Base-by-base conservation (phyloP, 768 basidiomycete species). In the Xerocomellus amylosporus region DNA sequence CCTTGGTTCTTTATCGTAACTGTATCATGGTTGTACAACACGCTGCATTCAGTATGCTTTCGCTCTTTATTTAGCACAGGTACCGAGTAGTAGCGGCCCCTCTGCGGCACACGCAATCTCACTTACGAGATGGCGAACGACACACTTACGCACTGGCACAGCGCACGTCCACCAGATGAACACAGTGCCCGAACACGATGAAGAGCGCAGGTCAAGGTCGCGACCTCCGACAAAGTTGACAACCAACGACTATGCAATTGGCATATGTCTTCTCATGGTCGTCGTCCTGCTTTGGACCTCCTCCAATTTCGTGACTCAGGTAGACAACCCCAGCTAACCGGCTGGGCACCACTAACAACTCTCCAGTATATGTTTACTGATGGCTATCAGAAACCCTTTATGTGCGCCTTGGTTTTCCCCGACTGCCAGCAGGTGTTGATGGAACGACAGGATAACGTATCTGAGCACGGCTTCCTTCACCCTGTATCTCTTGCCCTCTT, bases 281-380 rank as follows among this genome's bases (percentile, higher is more conserved):
- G 92, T 95, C 47, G 91, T 93, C 36, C 56, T 90, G 34, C 79
- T 97, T 13, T 98, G 95, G 95, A 96, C 94, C 15, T 73, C 79
- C 12, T 89, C 88, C 44, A 95, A 87, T 69, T 96, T 94, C 64
- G 76, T 96, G 38, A 94, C 88, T 12, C 89, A 93, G 79, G 90
- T 86, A 60, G 40, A 55, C 34, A 19, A 34, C 14, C 30, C 31
- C 20, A 28, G 39, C 33, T 36, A 24, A 37, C 17, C 1, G 6
- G 49, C 31, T 48, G 34, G 24, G 41, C 31, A 33, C 26, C 19
- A 24, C 55, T 64, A 31, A 63, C 56, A 48, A 31, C n/a, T 45
- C 37, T 49, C 24, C 36, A 73, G 84, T 74, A 78, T 53, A 64
- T 83, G 55, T 81, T 81, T 49, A 75, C 74, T n/a, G 79, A 74